Evolutionary conservation across 2,329 filamentous ascomycete species (phyloP), one percentile per base, ranked within the genome.

Genomic region (Diaporthe australafricana): DNA sequence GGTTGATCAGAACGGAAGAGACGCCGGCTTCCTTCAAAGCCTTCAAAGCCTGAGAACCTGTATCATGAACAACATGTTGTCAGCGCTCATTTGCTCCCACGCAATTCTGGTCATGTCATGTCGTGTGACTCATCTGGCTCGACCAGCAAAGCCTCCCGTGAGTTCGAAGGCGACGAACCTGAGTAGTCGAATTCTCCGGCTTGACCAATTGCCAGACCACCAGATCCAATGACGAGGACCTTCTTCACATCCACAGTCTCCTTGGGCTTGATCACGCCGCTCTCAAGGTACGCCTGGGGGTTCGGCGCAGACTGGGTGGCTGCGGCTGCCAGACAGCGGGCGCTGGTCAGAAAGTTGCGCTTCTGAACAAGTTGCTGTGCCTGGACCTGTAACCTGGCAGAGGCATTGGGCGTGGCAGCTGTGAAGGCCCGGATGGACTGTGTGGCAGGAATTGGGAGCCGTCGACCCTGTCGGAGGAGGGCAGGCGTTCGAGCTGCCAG

Each of bases 141-240:
- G n/a, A 16, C 45, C 30, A 45, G 52, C 20, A 55, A 71, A 73
- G 67, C 74, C 68, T 72, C 56, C 27, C 32, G 38, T 42, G 50
- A 5, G 65, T 56, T 57, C 32, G 32, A 35, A 60, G 65, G 66
- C 45, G 47, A 88, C 91, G 76, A 87, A 97, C 95, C 96, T 83
- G 96, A 98, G 84, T 98, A 98, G 85, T 98, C 96, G 79, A 98
- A 98, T 86, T 98, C 96, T 86, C 96, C 96, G 76, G 96, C 96
- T 85, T 98, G 96, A 75, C 96, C 96, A 89, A 98, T 98, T 82
- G 94, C 94, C 77, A 98, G 89, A 83, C 96, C 96, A 86, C 96
- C 96, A 85, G 92, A 95, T 72, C 96, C 96, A 86, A 98, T 98
- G 77, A 98, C 95, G 74, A 98, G 87, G 67, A 98, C 96, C 87